These are phyloP conservation scores for Colletotrichum simmondsii DNA, from an alignment of 2,329 filamentous ascomycete species.

Conservation along the genomic window DNA sequence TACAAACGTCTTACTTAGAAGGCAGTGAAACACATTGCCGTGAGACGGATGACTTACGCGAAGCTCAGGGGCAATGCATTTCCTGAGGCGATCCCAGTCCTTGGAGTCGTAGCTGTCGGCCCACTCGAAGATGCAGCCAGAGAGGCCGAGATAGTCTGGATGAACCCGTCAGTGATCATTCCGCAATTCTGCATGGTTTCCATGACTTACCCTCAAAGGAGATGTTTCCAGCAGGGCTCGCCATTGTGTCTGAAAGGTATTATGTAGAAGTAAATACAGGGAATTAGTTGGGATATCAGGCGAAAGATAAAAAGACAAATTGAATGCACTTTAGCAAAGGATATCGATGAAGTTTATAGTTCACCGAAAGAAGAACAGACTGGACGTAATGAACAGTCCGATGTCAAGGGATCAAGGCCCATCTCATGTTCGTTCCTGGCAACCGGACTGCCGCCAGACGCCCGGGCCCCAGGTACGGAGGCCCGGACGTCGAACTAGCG, in stretches of 20 bases:
- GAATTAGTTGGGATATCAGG: not conserved
- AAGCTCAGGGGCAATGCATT: constrained; percentile 62
- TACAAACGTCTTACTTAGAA: rapidly evolving
- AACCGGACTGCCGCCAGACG: constrained; percentile 30
- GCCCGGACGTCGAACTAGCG: constrained; percentile 21
- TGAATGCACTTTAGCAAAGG: not conserved
- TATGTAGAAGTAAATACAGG: not conserved
- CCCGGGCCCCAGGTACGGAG: constrained; percentile 22
- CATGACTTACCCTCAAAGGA: constrained; percentile 58
- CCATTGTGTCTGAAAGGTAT: constrained; percentile 14
- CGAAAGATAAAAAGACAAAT: not conserved
- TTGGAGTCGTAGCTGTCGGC: constrained; percentile 75
- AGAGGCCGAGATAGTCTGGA: constrained; percentile 61
- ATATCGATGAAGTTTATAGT: constrained; percentile 5
- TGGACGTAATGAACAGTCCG: not conserved
- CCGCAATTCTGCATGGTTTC: constrained; percentile 46
- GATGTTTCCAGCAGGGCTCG: constrained; percentile 31
- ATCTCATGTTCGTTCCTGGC: not conserved
- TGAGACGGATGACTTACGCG: constrained; percentile 60
- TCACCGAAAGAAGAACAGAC: not conserved
- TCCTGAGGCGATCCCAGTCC: constrained; percentile 68
- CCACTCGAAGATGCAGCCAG: constrained; percentile 67
- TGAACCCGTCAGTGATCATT: constrained; percentile 48
- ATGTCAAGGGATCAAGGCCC: not conserved
- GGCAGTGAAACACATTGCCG: constrained; percentile 49